Evolutionary conservation across 176 grass and related monocot species (phyloP).

Genomic region (Lolium multiflorum): DNA sequence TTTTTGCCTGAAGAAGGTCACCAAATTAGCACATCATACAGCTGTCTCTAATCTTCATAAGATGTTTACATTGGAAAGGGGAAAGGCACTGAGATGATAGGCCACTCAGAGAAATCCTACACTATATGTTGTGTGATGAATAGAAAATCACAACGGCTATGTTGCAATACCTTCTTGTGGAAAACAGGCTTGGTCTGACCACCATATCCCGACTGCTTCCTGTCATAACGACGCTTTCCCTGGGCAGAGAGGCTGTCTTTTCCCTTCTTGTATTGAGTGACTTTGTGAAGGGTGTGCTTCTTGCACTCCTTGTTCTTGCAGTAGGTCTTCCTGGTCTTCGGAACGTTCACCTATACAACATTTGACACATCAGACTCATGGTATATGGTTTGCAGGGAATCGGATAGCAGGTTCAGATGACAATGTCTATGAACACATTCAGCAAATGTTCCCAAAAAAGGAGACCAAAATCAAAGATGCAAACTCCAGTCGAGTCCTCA

Average conservation of each 20-base stretch:
- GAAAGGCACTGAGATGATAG: neutral
- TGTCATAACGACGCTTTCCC: slow-evolving; percentile 94
- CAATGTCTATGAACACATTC: neutral
- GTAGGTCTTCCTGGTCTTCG: slow-evolving; percentile 96
- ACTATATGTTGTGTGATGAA: neutral
- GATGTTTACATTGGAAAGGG: neutral
- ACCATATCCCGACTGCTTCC: slow-evolving; percentile 95
- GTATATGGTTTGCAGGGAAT: neutral
- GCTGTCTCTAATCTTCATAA: too few species aligned
- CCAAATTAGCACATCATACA: neutral
- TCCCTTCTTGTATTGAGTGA: slow-evolving; percentile 97
- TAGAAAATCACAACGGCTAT: neutral
- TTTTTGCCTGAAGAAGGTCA: slow-evolving; percentile 69
- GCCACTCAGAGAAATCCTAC: neutral
- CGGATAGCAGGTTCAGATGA: neutral
- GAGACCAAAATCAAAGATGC: neutral
- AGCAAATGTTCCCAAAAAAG: neutral
- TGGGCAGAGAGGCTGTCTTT: slow-evolving; percentile 91
- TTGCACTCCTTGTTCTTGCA: slow-evolving; percentile 96
- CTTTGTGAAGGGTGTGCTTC: slow-evolving; percentile 98
- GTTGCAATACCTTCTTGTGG: slow-evolving; percentile 82
- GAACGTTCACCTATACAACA: slow-evolving; percentile 80
- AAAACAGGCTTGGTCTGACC: slow-evolving; percentile 96
- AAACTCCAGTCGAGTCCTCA: neutral
- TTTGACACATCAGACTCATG: neutral